Evolutionary conservation across 208 protist species (phyloP).

Genomic region (Porcisia hertigi): DNA sequence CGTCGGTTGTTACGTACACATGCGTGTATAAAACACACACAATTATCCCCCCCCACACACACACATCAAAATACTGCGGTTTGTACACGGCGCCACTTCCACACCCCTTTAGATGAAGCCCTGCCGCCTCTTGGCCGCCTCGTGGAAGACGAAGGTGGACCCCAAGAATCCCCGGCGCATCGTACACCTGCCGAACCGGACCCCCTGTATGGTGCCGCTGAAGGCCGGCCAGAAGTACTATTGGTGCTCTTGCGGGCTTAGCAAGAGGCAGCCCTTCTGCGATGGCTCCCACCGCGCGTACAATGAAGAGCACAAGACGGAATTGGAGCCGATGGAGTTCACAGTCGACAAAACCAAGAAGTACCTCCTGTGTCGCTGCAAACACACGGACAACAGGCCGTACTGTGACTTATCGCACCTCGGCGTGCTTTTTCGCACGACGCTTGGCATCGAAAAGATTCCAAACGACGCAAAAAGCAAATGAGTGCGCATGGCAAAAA

Average conservation of each 20-base stretch:
- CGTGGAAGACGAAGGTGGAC: constrained; percentile 80
- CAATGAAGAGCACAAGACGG: constrained; percentile 72
- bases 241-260: constrained; percentile 82
- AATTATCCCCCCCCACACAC: background rate
- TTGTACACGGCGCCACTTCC: background rate
- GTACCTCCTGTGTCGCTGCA: constrained; percentile 75
- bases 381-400: constrained; percentile 59
- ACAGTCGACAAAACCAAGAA: constrained; percentile 53
- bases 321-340: constrained; percentile 66
- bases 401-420: constrained; percentile 82
- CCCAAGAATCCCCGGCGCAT: constrained; percentile 56
- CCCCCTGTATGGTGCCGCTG: constrained; percentile 45
- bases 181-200: constrained; percentile 48
- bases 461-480: constrained; percentile 2
- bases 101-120: constrained; percentile 28
- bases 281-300: constrained; percentile 65
- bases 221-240: constrained; percentile 77
- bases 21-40: too few species aligned
- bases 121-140: constrained; percentile 38
- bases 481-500: constrained; percentile 3
- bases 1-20: too few species aligned
- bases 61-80: background rate
- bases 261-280: constrained; percentile 84
- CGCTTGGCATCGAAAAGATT: constrained; percentile 54
- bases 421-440: constrained; percentile 64